Conservation (phyloP, 2,329 filamentous ascomycete genomes). For the Ophiostoma sp. region DNA sequence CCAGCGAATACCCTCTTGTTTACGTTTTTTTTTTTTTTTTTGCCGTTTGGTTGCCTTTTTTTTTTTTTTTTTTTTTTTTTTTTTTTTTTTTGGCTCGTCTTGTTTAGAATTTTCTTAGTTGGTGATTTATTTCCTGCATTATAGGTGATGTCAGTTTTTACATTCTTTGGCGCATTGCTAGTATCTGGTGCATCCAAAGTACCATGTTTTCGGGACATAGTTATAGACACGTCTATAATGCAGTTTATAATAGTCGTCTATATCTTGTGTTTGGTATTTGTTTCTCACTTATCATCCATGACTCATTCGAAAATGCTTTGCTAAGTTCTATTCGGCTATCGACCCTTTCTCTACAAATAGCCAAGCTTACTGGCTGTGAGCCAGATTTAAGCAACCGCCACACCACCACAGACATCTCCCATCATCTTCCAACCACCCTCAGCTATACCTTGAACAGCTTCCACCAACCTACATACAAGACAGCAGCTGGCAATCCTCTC, state of each 20-base stretch:
- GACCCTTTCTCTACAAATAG: background rate
- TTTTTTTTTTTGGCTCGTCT: background rate
- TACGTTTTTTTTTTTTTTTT: background rate
- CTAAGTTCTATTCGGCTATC: background rate
- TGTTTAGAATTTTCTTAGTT: background rate
- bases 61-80: background rate
- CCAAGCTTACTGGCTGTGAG: background rate
- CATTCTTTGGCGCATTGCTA: no score
- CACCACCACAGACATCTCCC: background rate
- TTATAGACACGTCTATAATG: no score
- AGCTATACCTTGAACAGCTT: no score
- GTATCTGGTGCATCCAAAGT: no score
- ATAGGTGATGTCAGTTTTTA: no score
- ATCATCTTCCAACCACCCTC: background rate
- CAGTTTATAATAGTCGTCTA: no score
- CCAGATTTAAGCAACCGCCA: background rate
- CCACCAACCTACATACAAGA: background rate
- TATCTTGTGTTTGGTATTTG: no score
- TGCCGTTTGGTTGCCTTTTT: no score
- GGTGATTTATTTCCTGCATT: no score
- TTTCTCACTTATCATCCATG: no score
- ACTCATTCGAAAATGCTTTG: no score
- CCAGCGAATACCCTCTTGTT: conserved; percentile 3
- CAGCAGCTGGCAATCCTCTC: background rate
- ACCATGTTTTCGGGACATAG: no score